Evolutionary conservation across 495 filamentous ascomycete species (phyloP), one percentile per base, ranked within the genome.

Genomic region (Aspergillus biplanus): DNA sequence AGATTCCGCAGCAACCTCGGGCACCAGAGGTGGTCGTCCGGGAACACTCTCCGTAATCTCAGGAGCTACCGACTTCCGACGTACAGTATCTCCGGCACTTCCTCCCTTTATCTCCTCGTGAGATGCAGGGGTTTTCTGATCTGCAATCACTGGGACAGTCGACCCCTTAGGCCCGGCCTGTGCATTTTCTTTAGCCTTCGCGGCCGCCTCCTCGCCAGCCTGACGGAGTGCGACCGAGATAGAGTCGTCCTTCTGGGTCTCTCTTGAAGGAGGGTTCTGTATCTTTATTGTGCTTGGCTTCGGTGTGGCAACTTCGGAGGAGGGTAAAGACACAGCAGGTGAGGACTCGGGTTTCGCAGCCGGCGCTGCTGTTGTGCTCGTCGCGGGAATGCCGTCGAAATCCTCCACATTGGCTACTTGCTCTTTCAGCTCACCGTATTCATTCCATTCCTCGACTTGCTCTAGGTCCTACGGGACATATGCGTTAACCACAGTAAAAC

Each of bases 381-480:
- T 86, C 46, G 79, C 64, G 52, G 70, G 68, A 60, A 81, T 71
- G 37, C 70, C 56, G 48, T 71, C 73, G 8, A 79, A 60, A 47
- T 77, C 75, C 59, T 77, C 66, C 33, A 76, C 73, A 50, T 66
- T 76, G 27, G 79, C 89, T 58, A 97, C 82, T 62, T 91, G 86
- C 73, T 95, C 85, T 73, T 95, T 93, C 59, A 99, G 83, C 79
- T 98, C 95, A 70, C 91, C 94, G 71, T 94, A 97, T 69, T 99
- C 95, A 77, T 99, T 99, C 96, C 96, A 98, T 72, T 98, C 95
- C 79, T 99, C 95, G 59, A 97, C 85, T 71, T 97, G 85, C 61
- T 96, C 92, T 31, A 97, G 81, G 71, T 98, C 95, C 93, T 97
- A 65, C 52, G 37, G 46, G 54, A 44, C 4, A 6, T 16, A 12